Conservation (phyloP, 1,284 basidiomycete species). For the Agaricales sp. region DNA sequence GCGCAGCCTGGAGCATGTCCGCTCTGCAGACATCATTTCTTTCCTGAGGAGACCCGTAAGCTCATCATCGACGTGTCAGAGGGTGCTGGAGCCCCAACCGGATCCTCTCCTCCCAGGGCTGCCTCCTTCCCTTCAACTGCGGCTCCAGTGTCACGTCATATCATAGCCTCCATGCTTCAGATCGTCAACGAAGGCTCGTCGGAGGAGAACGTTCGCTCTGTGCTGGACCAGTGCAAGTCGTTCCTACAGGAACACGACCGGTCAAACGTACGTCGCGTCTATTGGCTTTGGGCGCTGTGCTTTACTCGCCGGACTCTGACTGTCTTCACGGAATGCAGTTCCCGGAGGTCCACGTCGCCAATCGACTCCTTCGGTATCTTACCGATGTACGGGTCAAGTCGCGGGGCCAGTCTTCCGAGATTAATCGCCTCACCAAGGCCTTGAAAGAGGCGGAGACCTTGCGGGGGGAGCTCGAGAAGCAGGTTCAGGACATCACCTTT, state of each 20-base stretch:
- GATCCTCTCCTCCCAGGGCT: constrained; percentile 5
- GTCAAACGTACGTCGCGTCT: constrained; percentile 23
- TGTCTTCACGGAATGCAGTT: constrained; percentile 21
- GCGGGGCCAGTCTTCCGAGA: constrained; percentile 12
- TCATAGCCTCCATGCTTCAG: constrained; percentile 27
- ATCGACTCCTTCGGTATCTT: constrained; percentile 29
- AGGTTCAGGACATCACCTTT: background rate
- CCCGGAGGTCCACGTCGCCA: constrained; percentile 27
- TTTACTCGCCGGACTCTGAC: constrained; percentile 1
- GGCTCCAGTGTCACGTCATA: constrained; percentile 22
- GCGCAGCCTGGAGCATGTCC: background rate
- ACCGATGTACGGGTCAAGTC: constrained; percentile 26
- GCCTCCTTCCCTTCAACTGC: constrained; percentile 15
- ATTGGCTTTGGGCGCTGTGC: constrained; percentile 5
- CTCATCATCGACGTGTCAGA: constrained; percentile 23
- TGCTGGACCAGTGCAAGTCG: constrained; percentile 28
- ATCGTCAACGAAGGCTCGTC: constrained; percentile 30
- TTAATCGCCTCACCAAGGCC: background rate
- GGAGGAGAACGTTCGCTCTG: constrained; percentile 26
- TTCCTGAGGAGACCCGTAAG: constrained; percentile 15
- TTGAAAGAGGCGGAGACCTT: background rate
- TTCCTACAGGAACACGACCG: constrained; percentile 24
- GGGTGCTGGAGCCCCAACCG: constrained; percentile 6
- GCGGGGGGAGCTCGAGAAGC: background rate
- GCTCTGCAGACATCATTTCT: background rate